Evolutionary conservation across 2,329 filamentous ascomycete genomes (phyloP).

Genomic region (Colletotrichum melonis): DNA sequence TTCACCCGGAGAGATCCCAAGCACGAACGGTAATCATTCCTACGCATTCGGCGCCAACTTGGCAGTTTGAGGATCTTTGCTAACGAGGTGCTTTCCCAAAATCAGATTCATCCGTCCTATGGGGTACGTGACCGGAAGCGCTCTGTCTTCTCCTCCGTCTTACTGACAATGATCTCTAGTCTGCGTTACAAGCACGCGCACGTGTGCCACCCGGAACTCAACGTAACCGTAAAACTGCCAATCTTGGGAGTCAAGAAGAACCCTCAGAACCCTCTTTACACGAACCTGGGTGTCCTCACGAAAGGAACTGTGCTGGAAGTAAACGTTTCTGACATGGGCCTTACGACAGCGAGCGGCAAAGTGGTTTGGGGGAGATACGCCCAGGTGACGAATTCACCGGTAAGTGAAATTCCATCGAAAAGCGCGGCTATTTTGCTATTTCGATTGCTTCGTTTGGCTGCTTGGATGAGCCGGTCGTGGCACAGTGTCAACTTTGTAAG

Average conservation of each 20-base stretch:
- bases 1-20: slow-evolving; percentile 92
- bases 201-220: slow-evolving; percentile 79
- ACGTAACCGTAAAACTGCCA: slow-evolving; percentile 87
- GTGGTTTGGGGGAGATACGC: slow-evolving; percentile 92
- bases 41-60: too few relatives aligned
- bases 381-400: slow-evolving; percentile 63
- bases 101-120: slow-evolving; percentile 59
- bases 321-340: slow-evolving; percentile 90
- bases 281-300: slow-evolving; percentile 80
- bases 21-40: slow-evolving; percentile 56
- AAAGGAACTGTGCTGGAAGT: slow-evolving; percentile 71
- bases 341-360: slow-evolving; percentile 92
- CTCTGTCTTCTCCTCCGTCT: too few relatives aligned
- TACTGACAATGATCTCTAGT: neutral
- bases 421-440: too few relatives aligned
- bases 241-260: slow-evolving; percentile 74
- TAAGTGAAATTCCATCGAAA: neutral
- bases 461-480: too few relatives aligned
- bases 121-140: slow-evolving; percentile 42
- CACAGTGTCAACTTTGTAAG: too few relatives aligned
- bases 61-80: neutral
- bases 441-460: too few relatives aligned
- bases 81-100: neutral
- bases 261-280: slow-evolving; percentile 89
- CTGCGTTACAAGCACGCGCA: slow-evolving; percentile 64